Evolutionary conservation across 768 basidiomycete species (phyloP).

Genomic region (Phlegmacium glaucopus): DNA sequence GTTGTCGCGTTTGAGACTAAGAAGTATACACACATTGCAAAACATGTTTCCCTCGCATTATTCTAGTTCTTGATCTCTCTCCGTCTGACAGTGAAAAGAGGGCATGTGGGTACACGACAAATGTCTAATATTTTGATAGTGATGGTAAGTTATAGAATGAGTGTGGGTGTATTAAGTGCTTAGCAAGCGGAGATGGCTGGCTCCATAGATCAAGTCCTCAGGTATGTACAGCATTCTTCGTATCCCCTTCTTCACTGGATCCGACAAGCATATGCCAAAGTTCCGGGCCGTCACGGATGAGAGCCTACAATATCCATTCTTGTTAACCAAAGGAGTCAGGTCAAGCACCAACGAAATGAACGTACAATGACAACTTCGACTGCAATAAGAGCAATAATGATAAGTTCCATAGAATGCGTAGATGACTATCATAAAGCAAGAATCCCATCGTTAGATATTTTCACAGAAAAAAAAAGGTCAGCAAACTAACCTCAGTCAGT

Average conservation of each 20-base stretch:
- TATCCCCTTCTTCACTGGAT: slow-evolving; percentile 22
- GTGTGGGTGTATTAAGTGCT: background rate
- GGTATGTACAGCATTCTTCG: background rate
- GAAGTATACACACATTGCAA: too few relatives aligned
- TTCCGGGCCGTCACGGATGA: slow-evolving; percentile 78
- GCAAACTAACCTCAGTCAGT: slow-evolving; percentile 69
- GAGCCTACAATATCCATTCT: slow-evolving; percentile 39
- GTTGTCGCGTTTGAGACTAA: too few relatives aligned
- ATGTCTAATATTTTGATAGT: too few relatives aligned
- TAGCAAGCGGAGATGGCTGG: background rate
- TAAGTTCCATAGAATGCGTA: slow-evolving; percentile 88
- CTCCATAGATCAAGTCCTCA: background rate
- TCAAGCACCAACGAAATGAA: slow-evolving; percentile 4
- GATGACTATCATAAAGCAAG: slow-evolving; percentile 62
- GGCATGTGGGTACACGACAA: too few relatives aligned
- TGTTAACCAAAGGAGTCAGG: slow-evolving; percentile 2
- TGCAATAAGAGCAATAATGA: slow-evolving; percentile 92
- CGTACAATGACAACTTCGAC: slow-evolving; percentile 91
- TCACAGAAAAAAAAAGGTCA: slow-evolving; percentile 1
- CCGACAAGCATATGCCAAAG: slow-evolving; percentile 57
- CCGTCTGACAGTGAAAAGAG: too few relatives aligned
- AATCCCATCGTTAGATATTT: background rate
- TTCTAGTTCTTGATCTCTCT: too few relatives aligned
- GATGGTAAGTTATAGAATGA: background rate
- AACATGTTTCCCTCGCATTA: too few relatives aligned